These are phyloP conservation scores for Claviceps spartinae DNA, from an alignment of 2,329 filamentous ascomycete genomes.

Conservation along the genomic window DNA sequence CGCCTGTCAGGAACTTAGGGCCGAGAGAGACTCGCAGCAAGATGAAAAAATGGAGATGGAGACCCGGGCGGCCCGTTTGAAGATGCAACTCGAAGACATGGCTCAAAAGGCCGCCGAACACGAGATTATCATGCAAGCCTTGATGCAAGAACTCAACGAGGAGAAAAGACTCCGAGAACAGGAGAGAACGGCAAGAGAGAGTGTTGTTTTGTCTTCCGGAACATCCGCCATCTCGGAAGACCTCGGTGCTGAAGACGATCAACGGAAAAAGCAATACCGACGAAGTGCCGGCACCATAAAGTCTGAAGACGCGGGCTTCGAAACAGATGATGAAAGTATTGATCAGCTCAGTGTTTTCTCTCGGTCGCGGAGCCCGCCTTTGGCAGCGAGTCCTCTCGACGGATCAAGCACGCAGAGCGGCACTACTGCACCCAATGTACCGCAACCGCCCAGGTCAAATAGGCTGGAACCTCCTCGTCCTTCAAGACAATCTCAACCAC, in stretches of 20 bases:
- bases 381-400: slow-evolving; percentile 18
- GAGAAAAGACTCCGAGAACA: slow-evolving; percentile 35
- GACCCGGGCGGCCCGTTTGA: slow-evolving; percentile 38
- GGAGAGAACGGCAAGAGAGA: slow-evolving; percentile 20
- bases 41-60: slow-evolving; percentile 45
- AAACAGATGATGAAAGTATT: slow-evolving; percentile 38
- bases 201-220: slow-evolving; percentile 17
- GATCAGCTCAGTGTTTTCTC: slow-evolving; percentile 47
- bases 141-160: slow-evolving; percentile 36
- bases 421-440: slow-evolving; percentile 2
- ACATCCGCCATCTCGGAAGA: slow-evolving; percentile 37
- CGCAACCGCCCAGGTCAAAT: slow-evolving; percentile 11
- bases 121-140: slow-evolving; percentile 34
- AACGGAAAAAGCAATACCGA: slow-evolving; percentile 27
- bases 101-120: slow-evolving; percentile 38
- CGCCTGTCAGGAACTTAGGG: slow-evolving; percentile 35
- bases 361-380: slow-evolving; percentile 42
- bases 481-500: slow-evolving; percentile 23
- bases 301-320: slow-evolving; percentile 27
- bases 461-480: slow-evolving; percentile 14
- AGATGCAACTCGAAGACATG: slow-evolving; percentile 47
- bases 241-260: slow-evolving; percentile 39
- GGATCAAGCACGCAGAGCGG: neutral
- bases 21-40: slow-evolving; percentile 37
- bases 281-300: slow-evolving; percentile 30